Evolutionary conservation across 192 early-diverging fungal genomes (phyloP), one percentile per base, ranked within the genome.

Genomic region (Coemansia umbellata): DNA sequence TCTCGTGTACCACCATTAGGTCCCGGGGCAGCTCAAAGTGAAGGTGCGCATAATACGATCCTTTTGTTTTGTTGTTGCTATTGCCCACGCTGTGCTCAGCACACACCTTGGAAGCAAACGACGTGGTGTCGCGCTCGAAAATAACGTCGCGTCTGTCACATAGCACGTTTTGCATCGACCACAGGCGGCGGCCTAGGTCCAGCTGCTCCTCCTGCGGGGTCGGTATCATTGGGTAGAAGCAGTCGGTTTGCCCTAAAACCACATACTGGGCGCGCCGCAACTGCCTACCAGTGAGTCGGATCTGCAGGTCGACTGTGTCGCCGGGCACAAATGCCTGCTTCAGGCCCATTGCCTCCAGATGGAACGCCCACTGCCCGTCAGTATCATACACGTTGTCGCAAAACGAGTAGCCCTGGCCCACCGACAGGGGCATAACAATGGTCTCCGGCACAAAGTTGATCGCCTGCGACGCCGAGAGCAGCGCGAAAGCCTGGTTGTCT

Each of bases 141-240:
- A 32, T 31, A 32, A 74, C 36, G 10, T 67, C 71, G 1, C 31
- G 26, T 2, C 53, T 22, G n/a, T 31, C 47, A 33, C 44, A 39
- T 2, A 74, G 14, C 10, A 28, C 28, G 4, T 53, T 48, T 15
- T 62, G 53, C 0, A 60, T 32, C 5, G 71, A 63, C 71, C 71
- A 74, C 15, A 74, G 49, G 8, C 71, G 55, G 0, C 71, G 53
- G 2, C 71, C 71, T 7, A 74, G 53, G 31, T 74, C 71, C 28
- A 74, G 41, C 64, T 60, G 65, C 60, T 74, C 71, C 37, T 74
- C 71, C 17, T 52, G 59, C 10, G 71, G 71, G 3, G 51, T 56
- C 4, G 71, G 71, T 6, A 74, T 36, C 17, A 60, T 55, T 13
- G 71, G 71, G 15, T 74, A 74, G 43, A 74, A 74, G 60, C 71